Conservation (phyloP, 495 filamentous ascomycete genomes). For the Clavariopsis aquatica region DNA sequence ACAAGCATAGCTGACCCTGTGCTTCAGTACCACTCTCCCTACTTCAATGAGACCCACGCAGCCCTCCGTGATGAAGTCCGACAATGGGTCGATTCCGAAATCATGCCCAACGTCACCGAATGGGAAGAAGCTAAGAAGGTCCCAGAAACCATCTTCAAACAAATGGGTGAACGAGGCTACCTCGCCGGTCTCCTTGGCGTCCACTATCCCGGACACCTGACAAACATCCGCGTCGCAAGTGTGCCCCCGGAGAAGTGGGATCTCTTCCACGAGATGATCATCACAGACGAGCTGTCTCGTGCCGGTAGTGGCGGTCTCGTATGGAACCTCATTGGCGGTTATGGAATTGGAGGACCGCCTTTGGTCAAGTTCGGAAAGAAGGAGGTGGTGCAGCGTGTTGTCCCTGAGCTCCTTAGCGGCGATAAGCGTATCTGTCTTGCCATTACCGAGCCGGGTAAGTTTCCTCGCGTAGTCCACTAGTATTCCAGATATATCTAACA, state of each 20-base stretch:
- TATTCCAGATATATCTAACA: constrained; percentile 16
- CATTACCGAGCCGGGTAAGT: constrained; percentile 67
- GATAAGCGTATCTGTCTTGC: constrained; percentile 94
- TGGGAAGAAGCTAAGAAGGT: constrained; percentile 96
- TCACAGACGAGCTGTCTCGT: constrained; percentile 92
- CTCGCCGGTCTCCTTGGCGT: constrained; percentile 85
- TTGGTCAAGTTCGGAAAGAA: constrained; percentile 92
- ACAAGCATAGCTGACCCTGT: constrained; percentile 9
- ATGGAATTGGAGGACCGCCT: constrained; percentile 89
- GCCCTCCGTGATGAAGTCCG: constrained; percentile 87
- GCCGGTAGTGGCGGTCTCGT: constrained; percentile 88
- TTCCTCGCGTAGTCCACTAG: background rate
- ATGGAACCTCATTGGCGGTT: constrained; percentile 97
- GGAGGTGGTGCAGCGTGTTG: constrained; percentile 75
- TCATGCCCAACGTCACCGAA: constrained; percentile 89
- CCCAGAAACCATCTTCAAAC: constrained; percentile 84
- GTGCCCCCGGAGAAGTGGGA: constrained; percentile 93
- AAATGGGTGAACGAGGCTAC: constrained; percentile 91
- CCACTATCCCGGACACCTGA: constrained; percentile 73
- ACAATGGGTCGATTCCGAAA: constrained; percentile 84
- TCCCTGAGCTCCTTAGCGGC: constrained; percentile 82
- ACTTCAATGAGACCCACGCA: constrained; percentile 90
- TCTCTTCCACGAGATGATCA: constrained; percentile 91
- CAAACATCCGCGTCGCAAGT: constrained; percentile 66
- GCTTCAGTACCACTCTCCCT: constrained; percentile 84